phyloP scores from a whole-genome alignment of 768 basidiomycete genomes.

The Chlorophyllum brunneum region DNA sequence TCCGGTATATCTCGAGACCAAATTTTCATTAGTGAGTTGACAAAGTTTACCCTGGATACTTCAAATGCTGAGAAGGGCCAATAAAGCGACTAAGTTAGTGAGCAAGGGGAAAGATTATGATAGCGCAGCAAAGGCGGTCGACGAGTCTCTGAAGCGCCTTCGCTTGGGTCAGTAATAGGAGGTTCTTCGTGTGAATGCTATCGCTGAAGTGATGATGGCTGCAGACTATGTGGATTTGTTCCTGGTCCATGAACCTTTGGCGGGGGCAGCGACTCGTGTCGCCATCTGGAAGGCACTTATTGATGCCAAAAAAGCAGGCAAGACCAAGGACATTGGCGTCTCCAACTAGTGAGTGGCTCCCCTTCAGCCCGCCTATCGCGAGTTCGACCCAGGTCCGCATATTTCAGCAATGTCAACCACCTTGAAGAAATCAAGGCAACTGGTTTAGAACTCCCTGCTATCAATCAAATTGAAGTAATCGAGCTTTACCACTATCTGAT shows the following conservation, averaged over 20 bases:
- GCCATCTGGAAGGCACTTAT: slow-evolving; percentile 69
- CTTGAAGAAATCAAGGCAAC: slow-evolving; percentile 66
- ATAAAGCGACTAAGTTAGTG: slow-evolving; percentile 12
- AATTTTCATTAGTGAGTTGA: slow-evolving; percentile 14
- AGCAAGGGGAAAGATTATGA: slow-evolving; percentile 8
- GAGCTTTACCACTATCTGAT: neutral
- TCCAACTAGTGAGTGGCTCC: slow-evolving; percentile 65
- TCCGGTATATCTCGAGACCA: slow-evolving; percentile 13
- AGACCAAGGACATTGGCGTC: slow-evolving; percentile 68
- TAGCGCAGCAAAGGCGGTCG: slow-evolving; percentile 5
- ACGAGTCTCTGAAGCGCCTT: slow-evolving; percentile 13
- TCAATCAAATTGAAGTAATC: slow-evolving; percentile 85
- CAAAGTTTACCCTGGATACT: neutral
- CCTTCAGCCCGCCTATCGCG: too few relatives aligned
- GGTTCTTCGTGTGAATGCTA: neutral
- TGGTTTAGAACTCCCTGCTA: slow-evolving; percentile 59
- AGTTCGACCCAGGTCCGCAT: too few relatives aligned
- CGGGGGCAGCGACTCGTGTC: slow-evolving; percentile 60
- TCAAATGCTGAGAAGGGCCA: neutral
- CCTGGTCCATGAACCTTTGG: slow-evolving; percentile 70
- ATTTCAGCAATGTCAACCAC: slow-evolving; percentile 58
- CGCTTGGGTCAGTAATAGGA: slow-evolving; percentile 10
- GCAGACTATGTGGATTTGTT: slow-evolving; percentile 52
- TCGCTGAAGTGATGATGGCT: neutral
- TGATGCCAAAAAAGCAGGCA: slow-evolving; percentile 55